A percentile compares a stretch with the other conserved stretches of the same genome.
Conservation (phyloP, 2,329 filamentous ascomycete species). For the Colletotrichum sp. region DNA sequence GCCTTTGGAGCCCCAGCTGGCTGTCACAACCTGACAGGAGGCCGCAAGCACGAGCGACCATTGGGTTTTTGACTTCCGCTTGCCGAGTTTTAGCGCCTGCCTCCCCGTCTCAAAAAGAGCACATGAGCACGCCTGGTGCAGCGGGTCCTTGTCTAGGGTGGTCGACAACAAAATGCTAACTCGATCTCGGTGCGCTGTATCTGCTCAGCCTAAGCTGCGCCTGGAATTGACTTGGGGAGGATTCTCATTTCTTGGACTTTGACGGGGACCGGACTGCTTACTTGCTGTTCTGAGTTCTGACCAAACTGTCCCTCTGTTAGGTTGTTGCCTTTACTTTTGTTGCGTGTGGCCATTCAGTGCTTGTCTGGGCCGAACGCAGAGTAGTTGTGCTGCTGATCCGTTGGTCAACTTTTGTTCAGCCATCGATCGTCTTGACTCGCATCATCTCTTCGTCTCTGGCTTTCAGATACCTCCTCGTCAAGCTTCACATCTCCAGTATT, state of each 20-base stretch:
- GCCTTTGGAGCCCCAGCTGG: background rate
- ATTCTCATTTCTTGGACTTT: background rate
- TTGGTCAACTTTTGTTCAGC: background rate
- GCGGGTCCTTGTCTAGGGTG: slow-evolving; percentile 33
- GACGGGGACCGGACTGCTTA: background rate
- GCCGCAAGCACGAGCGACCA: background rate
- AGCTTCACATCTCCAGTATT: background rate
- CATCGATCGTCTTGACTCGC: background rate
- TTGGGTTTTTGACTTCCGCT: slow-evolving; percentile 33
- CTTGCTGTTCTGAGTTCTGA: background rate
- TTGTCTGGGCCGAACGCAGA: background rate
- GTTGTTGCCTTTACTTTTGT: background rate
- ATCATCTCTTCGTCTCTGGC: background rate
- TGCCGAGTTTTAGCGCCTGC: slow-evolving; percentile 44
- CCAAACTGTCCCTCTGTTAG: background rate
- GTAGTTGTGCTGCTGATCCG: background rate
- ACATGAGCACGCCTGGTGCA: slow-evolving; percentile 52
- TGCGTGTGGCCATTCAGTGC: background rate
- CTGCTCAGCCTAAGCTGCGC: background rate
- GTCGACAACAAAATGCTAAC: slow-evolving; percentile 18
- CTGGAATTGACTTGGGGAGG: background rate
- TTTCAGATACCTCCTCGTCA: background rate
- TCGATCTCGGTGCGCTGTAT: background rate
- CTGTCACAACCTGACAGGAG: background rate
- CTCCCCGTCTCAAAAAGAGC: slow-evolving; percentile 47